A percentile compares a stretch with the other conserved stretches of the same genome.
Evolutionary conservation across 1,139 yeast genomes (phyloP).

Genomic region (Geotrichum armillariae): DNA sequence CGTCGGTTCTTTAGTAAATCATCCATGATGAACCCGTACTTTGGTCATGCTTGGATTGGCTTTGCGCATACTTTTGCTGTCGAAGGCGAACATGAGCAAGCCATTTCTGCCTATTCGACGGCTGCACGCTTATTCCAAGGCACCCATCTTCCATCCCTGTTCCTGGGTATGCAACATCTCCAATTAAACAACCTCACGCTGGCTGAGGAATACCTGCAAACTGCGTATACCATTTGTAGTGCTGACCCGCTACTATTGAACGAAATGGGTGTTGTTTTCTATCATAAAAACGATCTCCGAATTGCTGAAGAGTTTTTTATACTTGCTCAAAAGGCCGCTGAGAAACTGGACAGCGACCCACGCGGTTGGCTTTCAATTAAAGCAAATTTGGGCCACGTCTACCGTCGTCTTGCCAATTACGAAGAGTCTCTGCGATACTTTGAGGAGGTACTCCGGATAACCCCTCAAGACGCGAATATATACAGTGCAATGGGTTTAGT

Average conservation of each 20-base stretch:
- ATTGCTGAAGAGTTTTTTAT: constrained; percentile 72
- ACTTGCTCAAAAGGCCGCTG: constrained; percentile 73
- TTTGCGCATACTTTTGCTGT: constrained; percentile 98
- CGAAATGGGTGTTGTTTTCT: constrained; percentile 88
- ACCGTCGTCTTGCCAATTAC: constrained; percentile 62
- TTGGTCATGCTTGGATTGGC: constrained; percentile 97
- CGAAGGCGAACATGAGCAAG: constrained; percentile 98
- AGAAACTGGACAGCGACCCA: constrained; percentile 70
- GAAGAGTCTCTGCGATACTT: constrained; percentile 74
- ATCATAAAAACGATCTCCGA: constrained; percentile 67
- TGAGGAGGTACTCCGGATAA: constrained; percentile 67
- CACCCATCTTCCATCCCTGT: constrained; percentile 84
- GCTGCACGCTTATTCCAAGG: constrained; percentile 95
- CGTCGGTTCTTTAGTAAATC: constrained; percentile 87
- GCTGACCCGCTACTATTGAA: constrained; percentile 84
- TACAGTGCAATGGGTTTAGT: constrained; percentile 85
- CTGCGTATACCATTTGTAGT: constrained; percentile 76
- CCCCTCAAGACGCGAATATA: constrained; percentile 72
- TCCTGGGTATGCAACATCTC: constrained; percentile 93
- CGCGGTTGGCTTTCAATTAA: constrained; percentile 86
- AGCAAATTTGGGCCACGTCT: constrained; percentile 89
- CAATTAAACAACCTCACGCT: constrained; percentile 80
- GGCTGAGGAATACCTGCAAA: constrained; percentile 81
- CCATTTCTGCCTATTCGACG: constrained; percentile 94
- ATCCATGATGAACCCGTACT: constrained; percentile 82